phyloP scores from a whole-genome alignment of 768 basidiomycete genomes.

The Coprinellus micaceus region DNA sequence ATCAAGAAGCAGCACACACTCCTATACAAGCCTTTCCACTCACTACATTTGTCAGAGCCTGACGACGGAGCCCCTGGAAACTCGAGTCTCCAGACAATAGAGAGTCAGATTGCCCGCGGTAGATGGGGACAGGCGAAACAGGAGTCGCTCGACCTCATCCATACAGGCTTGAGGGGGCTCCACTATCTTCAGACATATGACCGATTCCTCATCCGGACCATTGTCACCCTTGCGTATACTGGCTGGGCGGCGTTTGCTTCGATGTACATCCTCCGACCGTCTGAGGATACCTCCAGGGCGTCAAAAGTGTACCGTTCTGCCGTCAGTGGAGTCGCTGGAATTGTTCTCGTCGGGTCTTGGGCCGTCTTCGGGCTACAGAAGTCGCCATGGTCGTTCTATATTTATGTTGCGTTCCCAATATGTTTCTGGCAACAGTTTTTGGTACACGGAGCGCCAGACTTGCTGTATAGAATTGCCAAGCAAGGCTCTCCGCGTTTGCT shows the following conservation, averaged over 20 bases:
- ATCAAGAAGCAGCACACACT: constrained; percentile 56
- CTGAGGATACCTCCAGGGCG: constrained; percentile 15
- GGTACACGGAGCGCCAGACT: constrained; percentile 19
- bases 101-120: constrained; percentile 38
- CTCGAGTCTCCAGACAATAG: constrained; percentile 36
- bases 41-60: constrained; percentile 25
- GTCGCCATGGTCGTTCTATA: constrained; percentile 68
- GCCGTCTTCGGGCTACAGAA: constrained; percentile 55
- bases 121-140: constrained; percentile 49
- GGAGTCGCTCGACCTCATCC: constrained; percentile 49
- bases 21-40: constrained; percentile 58
- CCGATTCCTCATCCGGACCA: constrained; percentile 60
- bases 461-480: constrained; percentile 1
- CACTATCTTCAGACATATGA: constrained; percentile 86
- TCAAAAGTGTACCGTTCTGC: neutral
- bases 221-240: constrained; percentile 69
- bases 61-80: constrained; percentile 22
- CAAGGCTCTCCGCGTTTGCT: neutral
- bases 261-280: constrained; percentile 49
- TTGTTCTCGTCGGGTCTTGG: constrained; percentile 38
- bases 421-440: constrained; percentile 72
- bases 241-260: constrained; percentile 76
- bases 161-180: constrained; percentile 53
- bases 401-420: constrained; percentile 71
- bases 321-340: constrained; percentile 18